Percentiles rank a stretch among this genome's conserved stretches.
Conservation (phyloP, 202 grass and related monocot genomes). For the Zoysia matrella region DNA sequence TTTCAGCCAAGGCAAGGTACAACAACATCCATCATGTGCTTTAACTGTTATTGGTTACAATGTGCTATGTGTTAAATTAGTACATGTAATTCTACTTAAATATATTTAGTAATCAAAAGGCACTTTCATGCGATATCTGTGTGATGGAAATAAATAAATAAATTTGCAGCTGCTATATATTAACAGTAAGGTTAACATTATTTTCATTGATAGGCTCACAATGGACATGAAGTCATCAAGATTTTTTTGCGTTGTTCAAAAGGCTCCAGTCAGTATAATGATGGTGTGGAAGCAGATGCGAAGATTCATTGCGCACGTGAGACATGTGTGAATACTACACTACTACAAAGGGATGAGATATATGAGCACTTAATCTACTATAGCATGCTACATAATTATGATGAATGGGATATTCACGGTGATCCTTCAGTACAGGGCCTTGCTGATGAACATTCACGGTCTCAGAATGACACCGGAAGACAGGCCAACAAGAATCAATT, state of each 20-base stretch:
- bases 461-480: not conserved
- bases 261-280: not conserved
- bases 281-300: not conserved
- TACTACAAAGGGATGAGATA: not conserved
- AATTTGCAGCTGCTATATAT: no score
- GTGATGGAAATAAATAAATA: no score
- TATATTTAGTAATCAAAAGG: no score
- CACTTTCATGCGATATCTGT: no score
- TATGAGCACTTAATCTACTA: conserved; percentile 17
- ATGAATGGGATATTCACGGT: conserved; percentile 25
- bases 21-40: no score
- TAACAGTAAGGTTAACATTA: no score
- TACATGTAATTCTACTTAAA: no score
- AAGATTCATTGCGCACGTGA: conserved; percentile 19
- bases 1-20: no score
- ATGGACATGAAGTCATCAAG: not conserved
- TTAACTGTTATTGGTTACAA: no score
- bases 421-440: not conserved
- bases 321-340: not conserved
- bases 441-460: not conserved
- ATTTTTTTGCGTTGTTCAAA: not conserved
- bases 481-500: not conserved
- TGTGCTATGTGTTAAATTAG: no score
- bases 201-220: no score
- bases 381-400: conserved; percentile 16